Percentiles rank a stretch among this genome's conserved stretches.
Evolutionary conservation across 305 asterid species (phyloP).

Genomic region (Euphrasia arctica): DNA sequence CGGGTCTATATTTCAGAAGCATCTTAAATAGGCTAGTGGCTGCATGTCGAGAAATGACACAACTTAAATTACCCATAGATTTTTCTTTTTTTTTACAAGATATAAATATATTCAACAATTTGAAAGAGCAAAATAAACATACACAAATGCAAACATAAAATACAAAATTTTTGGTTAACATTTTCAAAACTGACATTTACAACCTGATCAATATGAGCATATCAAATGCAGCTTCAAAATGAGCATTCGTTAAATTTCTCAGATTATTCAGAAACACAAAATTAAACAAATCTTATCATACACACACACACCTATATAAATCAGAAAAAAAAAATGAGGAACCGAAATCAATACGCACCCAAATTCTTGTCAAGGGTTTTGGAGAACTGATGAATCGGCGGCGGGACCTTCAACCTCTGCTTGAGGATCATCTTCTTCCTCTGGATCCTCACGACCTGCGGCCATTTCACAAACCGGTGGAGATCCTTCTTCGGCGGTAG

Average conservation of each 20-base stretch:
- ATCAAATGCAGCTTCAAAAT: too few species aligned
- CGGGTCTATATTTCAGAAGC: constrained; percentile 90
- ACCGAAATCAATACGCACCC: constrained; percentile 35
- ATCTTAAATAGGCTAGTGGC: constrained; percentile 84
- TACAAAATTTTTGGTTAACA: not conserved
- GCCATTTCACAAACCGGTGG: constrained; percentile 76
- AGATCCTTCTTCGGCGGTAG: constrained; percentile 88
- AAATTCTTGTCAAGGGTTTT: constrained; percentile 83
- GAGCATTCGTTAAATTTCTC: too few species aligned
- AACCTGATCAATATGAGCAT: too few species aligned
- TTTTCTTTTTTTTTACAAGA: too few species aligned
- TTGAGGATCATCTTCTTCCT: constrained; percentile 77
- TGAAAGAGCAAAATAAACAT: too few species aligned
- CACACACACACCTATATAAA: too few species aligned
- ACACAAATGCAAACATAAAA: too few species aligned
- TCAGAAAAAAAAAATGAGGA: not conserved
- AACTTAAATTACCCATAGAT: not conserved
- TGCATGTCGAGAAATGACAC: constrained; percentile 24
- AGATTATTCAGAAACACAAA: too few species aligned
- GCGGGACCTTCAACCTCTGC: constrained; percentile 93
- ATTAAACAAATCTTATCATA: too few species aligned
- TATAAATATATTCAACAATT: too few species aligned
- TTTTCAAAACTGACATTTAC: not conserved
- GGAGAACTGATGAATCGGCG: constrained; percentile 84
- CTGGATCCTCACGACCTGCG: constrained; percentile 72